Percentiles rank a stretch among this genome's conserved stretches.
phyloP scores from a whole-genome alignment of 2,329 filamentous ascomycete species.

The Botrytis paeoniae region DNA sequence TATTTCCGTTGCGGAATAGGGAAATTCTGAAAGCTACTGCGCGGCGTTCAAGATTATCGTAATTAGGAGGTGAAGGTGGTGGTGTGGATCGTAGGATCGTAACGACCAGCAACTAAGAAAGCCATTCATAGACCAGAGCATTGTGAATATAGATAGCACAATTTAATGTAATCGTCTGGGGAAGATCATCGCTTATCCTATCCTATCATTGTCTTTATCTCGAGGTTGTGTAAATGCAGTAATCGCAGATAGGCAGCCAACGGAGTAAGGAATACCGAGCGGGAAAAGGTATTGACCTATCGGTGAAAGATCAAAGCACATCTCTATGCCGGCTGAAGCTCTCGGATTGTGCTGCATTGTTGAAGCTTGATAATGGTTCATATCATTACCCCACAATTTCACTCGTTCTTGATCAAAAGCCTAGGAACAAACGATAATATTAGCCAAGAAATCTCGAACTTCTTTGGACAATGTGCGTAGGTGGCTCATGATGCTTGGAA shows the following conservation, averaged over 20 bases:
- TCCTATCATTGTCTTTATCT: background rate
- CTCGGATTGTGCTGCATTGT: background rate
- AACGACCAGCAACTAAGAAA: background rate
- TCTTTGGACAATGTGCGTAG: background rate
- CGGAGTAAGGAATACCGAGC: background rate
- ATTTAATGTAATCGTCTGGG: background rate
- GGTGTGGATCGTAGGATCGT: background rate
- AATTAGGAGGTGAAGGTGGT: background rate
- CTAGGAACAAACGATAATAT: background rate
- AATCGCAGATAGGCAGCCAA: background rate
- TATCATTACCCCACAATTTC: background rate
- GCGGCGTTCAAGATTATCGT: background rate
- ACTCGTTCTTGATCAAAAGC: background rate
- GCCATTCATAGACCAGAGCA: background rate
- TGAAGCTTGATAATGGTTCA: background rate
- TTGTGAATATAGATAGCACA: background rate
- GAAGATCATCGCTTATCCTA: background rate
- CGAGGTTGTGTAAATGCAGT: background rate
- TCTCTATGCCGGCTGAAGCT: background rate
- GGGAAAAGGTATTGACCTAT: background rate
- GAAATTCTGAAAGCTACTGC: background rate
- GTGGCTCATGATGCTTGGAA: background rate
- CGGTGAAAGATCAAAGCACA: background rate
- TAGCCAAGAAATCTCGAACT: background rate
- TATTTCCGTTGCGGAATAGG: constrained; percentile 4